These are phyloP conservation scores for Pseudozyma flocculosa DNA, from an alignment of 1,284 basidiomycete species.

Conservation along the genomic window DNA sequence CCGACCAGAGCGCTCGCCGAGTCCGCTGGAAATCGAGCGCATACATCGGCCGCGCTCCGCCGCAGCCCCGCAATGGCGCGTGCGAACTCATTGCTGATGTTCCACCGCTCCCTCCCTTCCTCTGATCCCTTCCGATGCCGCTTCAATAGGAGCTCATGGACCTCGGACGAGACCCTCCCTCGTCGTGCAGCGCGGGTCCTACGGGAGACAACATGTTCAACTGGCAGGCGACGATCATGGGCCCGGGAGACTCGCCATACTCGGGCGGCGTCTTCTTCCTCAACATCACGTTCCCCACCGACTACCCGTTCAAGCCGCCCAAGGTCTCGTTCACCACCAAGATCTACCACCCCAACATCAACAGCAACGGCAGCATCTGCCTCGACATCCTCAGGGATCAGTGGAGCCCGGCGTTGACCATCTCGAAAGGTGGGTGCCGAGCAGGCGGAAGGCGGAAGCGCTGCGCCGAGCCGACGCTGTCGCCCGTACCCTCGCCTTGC, in stretches of 20 bases:
- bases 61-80: too few species aligned
- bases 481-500: too few species aligned
- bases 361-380: constrained; percentile 96
- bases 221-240: constrained; percentile 59
- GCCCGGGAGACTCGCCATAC: constrained; percentile 55
- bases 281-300: constrained; percentile 69
- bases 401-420: constrained; percentile 81
- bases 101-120: not conserved
- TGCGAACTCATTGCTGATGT: too few species aligned
- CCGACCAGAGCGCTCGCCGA: not conserved
- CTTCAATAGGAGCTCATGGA: constrained; percentile 48
- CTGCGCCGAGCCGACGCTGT: too few species aligned
- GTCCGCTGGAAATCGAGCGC: not conserved
- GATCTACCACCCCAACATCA: constrained; percentile 93
- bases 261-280: constrained; percentile 55
- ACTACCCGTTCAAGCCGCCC: constrained; percentile 69
- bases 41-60: too few species aligned
- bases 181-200: constrained; percentile 56
- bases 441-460: too few species aligned
- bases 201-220: constrained; percentile 59
- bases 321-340: constrained; percentile 98
- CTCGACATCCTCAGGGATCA: constrained; percentile 92
- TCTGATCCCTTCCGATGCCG: not conserved
- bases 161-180: constrained; percentile 57
- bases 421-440: constrained; percentile 86